Conservation (phyloP, 2,329 filamentous ascomycete genomes). For the Neurospora sp. region DNA sequence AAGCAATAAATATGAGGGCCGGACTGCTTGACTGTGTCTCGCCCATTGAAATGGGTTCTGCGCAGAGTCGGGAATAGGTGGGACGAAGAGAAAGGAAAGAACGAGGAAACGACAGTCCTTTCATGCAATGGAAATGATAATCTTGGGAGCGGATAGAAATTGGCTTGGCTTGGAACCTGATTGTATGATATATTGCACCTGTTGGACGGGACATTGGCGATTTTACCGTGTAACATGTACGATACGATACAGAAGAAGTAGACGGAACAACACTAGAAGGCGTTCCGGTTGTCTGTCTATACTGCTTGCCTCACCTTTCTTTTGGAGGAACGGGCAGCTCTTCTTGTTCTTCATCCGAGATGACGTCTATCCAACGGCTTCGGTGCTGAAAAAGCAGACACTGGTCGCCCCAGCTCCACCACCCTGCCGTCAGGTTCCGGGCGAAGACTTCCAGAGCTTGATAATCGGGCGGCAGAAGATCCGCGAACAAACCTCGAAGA, state of each 20-base stretch:
- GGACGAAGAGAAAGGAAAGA: background rate
- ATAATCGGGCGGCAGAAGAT: conserved; percentile 41
- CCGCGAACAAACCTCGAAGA: conserved; percentile 49
- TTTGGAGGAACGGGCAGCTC: background rate
- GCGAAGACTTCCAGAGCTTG: conserved; percentile 67
- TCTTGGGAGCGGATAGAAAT: background rate
- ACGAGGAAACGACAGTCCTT: background rate
- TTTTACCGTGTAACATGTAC: conserved; percentile 8
- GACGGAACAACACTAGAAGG: background rate
- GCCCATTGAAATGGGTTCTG: background rate
- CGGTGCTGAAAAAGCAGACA: conserved; percentile 57
- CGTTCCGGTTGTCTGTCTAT: background rate
- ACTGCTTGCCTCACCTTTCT: background rate
- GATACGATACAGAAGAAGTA: conserved; percentile 3
- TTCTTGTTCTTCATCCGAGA: conserved; percentile 3
- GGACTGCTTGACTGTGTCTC: background rate
- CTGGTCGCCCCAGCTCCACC: conserved; percentile 73
- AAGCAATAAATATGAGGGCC: background rate
- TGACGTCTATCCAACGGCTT: conserved; percentile 34
- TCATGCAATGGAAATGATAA: background rate
- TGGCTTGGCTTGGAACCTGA: background rate
- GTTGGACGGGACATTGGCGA: background rate
- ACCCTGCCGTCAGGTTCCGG: conserved; percentile 60
- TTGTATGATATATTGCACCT: background rate
- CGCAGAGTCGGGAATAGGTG: background rate